These are phyloP conservation scores for Vigna reflexopilosa DNA, from an alignment of 306 rosid species.

Conservation along the genomic window DNA sequence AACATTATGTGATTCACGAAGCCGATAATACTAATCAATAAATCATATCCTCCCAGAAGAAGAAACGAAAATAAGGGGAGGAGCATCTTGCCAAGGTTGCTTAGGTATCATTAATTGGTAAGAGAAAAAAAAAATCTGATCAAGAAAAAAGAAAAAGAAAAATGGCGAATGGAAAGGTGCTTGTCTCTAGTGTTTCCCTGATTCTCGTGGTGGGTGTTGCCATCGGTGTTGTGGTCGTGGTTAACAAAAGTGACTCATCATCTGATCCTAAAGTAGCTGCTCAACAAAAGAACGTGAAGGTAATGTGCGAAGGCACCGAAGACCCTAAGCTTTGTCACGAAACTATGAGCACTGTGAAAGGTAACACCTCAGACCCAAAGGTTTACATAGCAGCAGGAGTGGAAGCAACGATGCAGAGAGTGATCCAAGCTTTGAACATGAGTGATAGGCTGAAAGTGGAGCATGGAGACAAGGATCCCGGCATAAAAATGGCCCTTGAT, in stretches of 20 bases:
- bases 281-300: constrained; percentile 49
- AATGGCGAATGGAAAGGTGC: constrained; percentile 47
- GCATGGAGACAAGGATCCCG: constrained; percentile 32
- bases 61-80: constrained; percentile 38
- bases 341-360: constrained; percentile 39
- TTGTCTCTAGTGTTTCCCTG: constrained; percentile 59
- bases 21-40: not conserved
- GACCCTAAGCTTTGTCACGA: constrained; percentile 57
- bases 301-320: constrained; percentile 59
- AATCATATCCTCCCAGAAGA: constrained; percentile 34
- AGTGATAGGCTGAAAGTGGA: constrained; percentile 52
- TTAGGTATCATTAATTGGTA: not conserved
- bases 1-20: not conserved
- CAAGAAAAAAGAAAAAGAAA: not conserved
- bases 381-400: constrained; percentile 55
- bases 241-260: not conserved
- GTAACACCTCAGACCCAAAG: constrained; percentile 48
- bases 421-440: constrained; percentile 56
- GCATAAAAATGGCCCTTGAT: constrained; percentile 60
- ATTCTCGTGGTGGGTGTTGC: constrained; percentile 77
- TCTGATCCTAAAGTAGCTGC: constrained; percentile 15
- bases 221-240: constrained; percentile 54
- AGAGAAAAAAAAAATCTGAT: not conserved
- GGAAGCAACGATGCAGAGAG: constrained; percentile 44
- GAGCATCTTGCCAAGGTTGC: constrained; percentile 15